A percentile compares a stretch with the other conserved stretches of the same genome.
phyloP scores from a whole-genome alignment of 441 rosid genomes.

The Syzygium syzygioides region DNA sequence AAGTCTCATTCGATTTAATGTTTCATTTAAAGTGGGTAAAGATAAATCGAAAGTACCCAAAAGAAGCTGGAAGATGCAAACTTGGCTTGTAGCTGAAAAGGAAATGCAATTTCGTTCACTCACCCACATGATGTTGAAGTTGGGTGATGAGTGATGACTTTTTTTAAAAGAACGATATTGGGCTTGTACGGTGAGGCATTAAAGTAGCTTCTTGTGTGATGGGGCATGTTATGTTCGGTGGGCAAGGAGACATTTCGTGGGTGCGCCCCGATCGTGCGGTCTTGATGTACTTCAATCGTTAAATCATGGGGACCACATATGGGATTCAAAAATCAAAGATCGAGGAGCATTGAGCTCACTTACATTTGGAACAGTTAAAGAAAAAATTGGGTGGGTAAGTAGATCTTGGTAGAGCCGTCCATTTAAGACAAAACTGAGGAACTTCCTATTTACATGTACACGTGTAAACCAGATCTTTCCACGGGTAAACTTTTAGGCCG shows the following conservation, averaged over 20 bases:
- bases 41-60: not conserved
- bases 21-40: not conserved
- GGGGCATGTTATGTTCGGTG: not conserved
- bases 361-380: not conserved
- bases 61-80: not conserved
- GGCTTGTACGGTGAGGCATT: not conserved
- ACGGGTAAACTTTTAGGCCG: not conserved
- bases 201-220: not conserved
- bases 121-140: not conserved
- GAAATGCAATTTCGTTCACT: not conserved
- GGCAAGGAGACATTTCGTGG: not conserved
- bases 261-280: not conserved
- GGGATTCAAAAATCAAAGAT: not conserved
- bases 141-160: not conserved
- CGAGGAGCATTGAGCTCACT: not conserved
- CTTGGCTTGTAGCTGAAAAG: not conserved
- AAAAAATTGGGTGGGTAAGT: not conserved
- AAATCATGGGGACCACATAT: not conserved
- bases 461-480: not conserved
- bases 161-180: not conserved
- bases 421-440: not conserved
- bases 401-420: not conserved
- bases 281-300: not conserved
- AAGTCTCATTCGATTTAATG: not conserved
- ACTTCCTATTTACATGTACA: not conserved